Evolutionary conservation across 73 alveolate species (phyloP), one percentile per base, ranked within the genome.

Genomic region (Paramecium bursaria): DNA sequence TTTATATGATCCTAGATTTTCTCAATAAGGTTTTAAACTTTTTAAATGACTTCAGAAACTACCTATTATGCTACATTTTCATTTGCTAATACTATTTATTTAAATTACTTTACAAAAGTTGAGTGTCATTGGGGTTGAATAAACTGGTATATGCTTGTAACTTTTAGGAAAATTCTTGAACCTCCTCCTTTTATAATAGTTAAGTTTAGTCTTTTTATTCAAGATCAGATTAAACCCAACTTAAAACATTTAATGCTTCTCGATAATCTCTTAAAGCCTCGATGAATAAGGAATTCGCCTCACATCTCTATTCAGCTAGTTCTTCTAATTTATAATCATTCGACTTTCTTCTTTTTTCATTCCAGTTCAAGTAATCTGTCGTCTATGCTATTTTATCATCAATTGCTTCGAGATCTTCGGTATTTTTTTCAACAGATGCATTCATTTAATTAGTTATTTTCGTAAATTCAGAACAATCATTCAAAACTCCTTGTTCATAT

Each of bases 291-390:
- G 82, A 67, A 67, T 67, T 67, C 0, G 82, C 82, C 44, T 67
- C 82, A 17, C 82, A 67, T 67, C 82, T 33, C 46, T 67, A 67
- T 67, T 67, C 82, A 35, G 82, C 82, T 17, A 67, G 5, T 39
- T 67, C 82, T 67, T 67, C 82, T 15, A 67, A 27, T 42, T 67
- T 67, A 35, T 25, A 19, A 27, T 67, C 82, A 35, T 67, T 67
- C 44, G 82, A 67, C 57, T 67, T 67, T 67, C 82, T 67, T 67
- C 82, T 67, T 42, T 67, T 67, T 14, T 67, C 82, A 67, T 67
- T 67, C 82, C 82, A 67, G 44, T 67, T 67, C 55, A 67, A 42
- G 21, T 67, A 67, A 27, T 67, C 82, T 0, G 82, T 67, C 1
- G 82, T 67, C 44, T 67, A 42, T 14, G 55, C 33, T 5, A 67